Evolutionary conservation across 2,329 filamentous ascomycete species (phyloP).

Genomic region (Colletotrichum lentis): DNA sequence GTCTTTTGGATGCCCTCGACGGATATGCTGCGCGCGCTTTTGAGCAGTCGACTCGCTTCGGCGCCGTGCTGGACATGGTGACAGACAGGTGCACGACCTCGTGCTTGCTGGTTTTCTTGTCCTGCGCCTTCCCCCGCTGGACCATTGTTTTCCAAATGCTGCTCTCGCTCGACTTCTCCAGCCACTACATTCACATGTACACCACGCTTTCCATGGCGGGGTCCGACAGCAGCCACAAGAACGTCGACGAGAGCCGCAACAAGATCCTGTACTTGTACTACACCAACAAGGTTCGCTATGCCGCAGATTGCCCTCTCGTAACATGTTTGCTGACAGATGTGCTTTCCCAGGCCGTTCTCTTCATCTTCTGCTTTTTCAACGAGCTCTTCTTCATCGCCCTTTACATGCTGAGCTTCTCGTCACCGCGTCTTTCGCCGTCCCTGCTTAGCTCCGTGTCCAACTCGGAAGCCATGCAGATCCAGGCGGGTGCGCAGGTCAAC

Average conservation of each 20-base stretch:
- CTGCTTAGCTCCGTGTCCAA: conserved; percentile 72
- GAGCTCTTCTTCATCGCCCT: conserved; percentile 98
- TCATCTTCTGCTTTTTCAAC: conserved; percentile 88
- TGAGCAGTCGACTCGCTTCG: conserved; percentile 93
- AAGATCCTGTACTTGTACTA: conserved; percentile 95
- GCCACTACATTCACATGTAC: conserved; percentile 99
- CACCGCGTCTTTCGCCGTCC: conserved; percentile 85
- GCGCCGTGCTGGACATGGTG: conserved; percentile 98
- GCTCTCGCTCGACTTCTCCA: conserved; percentile 91
- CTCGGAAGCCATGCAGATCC: conserved; percentile 59
- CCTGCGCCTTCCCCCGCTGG: conserved; percentile 93
- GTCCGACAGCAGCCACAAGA: conserved; percentile 86
- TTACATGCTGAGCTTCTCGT: conserved; percentile 97
- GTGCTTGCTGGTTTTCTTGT: conserved; percentile 92
- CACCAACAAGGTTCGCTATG: conserved; percentile 79
- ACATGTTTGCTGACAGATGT: conserved; percentile 37
- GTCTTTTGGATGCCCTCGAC: conserved; percentile 93
- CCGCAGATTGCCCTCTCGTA: not conserved
- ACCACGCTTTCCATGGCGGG: conserved; percentile 89
- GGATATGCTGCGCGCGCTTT: conserved; percentile 83
- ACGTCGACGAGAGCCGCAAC: conserved; percentile 85
- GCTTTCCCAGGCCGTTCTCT: conserved; percentile 77
- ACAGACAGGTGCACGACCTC: conserved; percentile 97
- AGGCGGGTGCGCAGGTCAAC: conserved; percentile 74
- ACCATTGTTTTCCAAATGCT: conserved; percentile 92